Percentiles rank a stretch among this genome's conserved stretches.
These are phyloP conservation scores for Malbranchea cinnamomea DNA, from an alignment of 2,329 filamentous ascomycete genomes.

Conservation along the genomic window DNA sequence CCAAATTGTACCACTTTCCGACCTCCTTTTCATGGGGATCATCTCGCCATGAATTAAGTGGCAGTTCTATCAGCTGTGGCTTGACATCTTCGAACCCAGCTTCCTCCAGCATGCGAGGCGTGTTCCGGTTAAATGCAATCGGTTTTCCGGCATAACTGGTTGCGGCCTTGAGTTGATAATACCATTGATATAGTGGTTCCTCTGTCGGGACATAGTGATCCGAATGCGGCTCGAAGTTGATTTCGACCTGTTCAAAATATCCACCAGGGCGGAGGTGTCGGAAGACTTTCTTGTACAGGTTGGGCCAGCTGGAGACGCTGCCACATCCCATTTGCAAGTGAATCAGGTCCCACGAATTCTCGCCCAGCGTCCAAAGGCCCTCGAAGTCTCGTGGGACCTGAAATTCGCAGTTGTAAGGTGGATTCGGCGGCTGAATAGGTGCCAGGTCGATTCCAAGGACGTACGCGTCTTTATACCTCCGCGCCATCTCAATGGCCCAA, in stretches of 20 bases:
- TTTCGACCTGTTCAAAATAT: conserved; percentile 73
- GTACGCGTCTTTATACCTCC: conserved; percentile 45
- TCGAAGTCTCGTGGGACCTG: conserved; percentile 61
- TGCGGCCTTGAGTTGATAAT: conserved; percentile 49
- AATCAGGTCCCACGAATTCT: conserved; percentile 65
- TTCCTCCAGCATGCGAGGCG: conserved; percentile 44
- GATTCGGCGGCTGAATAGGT: conserved; percentile 50
- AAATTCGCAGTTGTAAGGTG: conserved; percentile 55
- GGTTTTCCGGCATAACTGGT: conserved; percentile 51
- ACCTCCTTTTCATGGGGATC: conserved; percentile 51
- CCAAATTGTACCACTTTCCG: conserved; percentile 72
- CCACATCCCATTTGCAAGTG: conserved; percentile 69
- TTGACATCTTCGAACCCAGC: conserved; percentile 70
- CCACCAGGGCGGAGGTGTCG: conserved; percentile 67
- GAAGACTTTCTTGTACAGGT: conserved; percentile 56
- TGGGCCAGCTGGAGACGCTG: conserved; percentile 60
- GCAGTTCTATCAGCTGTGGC: conserved; percentile 52
- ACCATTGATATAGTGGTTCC: conserved; percentile 53
- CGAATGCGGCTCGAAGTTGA: conserved; percentile 64
- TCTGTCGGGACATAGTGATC: conserved; percentile 26
- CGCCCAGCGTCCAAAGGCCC: conserved; percentile 52
- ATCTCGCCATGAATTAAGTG: conserved; percentile 58
- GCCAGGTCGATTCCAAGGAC: conserved; percentile 48
- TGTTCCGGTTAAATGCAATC: conserved; percentile 47
- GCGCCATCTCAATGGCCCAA: conserved; percentile 77